These are phyloP conservation scores for Cynanchum wilfordii DNA, from an alignment of 257 asterid species.

Conservation along the genomic window DNA sequence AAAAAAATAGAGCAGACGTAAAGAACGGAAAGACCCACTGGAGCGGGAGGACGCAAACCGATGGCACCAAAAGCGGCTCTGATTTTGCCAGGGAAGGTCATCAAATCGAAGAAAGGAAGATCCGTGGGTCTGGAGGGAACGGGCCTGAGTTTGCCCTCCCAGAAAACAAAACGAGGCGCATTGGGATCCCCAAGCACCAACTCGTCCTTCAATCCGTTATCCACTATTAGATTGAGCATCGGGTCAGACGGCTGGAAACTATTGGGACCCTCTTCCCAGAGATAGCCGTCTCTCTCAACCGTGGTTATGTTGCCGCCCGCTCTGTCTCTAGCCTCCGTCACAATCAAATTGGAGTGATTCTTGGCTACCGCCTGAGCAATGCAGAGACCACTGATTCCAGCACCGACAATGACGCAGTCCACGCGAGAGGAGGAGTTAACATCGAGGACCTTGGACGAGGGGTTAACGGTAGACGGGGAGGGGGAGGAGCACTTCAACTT, in stretches of 20 bases:
- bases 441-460: conserved; percentile 24
- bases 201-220: conserved; percentile 80
- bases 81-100: conserved; percentile 78
- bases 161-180: conserved; percentile 88
- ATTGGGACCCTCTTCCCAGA: conserved; percentile 99
- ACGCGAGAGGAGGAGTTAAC: conserved; percentile 23
- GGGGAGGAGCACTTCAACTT: neutral
- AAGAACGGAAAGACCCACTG: conserved; percentile 52
- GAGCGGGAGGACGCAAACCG: conserved; percentile 88
- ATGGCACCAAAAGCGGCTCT: conserved; percentile 97
- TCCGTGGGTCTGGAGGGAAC: conserved; percentile 70
- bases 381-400: conserved; percentile 86
- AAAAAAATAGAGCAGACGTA: neutral
- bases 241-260: conserved; percentile 98
- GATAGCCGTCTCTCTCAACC: conserved; percentile 73
- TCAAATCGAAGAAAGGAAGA: conserved; percentile 80
- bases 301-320: conserved; percentile 95
- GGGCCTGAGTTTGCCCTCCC: conserved; percentile 92
- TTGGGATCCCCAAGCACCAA: conserved; percentile 87
- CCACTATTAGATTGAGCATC: conserved; percentile 78
- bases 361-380: conserved; percentile 73
- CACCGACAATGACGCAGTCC: conserved; percentile 90
- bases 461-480: conserved; percentile 32
- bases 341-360: conserved; percentile 55
- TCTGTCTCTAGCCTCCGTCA: conserved; percentile 85